Conservation (phyloP, 441 rosid genomes). For the Populus tomentosa region DNA sequence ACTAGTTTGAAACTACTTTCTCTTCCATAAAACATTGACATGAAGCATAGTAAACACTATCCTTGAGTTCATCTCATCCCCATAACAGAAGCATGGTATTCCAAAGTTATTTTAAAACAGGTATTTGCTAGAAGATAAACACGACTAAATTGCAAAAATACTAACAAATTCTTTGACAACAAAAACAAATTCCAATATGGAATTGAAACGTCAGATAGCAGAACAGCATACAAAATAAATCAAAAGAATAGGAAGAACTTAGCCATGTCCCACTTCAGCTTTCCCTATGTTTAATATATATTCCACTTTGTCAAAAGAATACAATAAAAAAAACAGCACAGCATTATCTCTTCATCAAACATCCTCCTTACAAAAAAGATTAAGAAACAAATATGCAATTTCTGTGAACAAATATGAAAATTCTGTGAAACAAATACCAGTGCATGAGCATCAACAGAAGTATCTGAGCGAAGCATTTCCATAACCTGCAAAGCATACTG, state of each 20-base stretch:
- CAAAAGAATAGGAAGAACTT: background rate
- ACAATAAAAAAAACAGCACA: background rate
- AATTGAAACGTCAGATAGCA: background rate
- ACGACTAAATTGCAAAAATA: background rate
- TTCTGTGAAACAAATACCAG: slow-evolving; percentile 45
- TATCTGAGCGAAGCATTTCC: slow-evolving; percentile 74
- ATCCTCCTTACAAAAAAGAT: background rate
- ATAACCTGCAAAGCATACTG: slow-evolving; percentile 60
- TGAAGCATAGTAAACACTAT: background rate
- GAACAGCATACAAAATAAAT: background rate
- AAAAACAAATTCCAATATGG: background rate
- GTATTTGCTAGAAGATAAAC: background rate
- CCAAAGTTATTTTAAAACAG: background rate
- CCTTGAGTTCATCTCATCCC: background rate
- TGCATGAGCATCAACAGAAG: slow-evolving; percentile 75
- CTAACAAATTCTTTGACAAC: background rate
- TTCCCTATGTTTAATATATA: background rate
- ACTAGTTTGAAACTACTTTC: background rate
- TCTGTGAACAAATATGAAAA: background rate
- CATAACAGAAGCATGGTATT: background rate
- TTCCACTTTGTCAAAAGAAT: background rate
- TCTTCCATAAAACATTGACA: background rate
- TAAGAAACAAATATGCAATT: background rate
- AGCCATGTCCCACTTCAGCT: background rate
- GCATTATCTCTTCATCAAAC: slow-evolving; percentile 8